Percentiles rank a stretch among this genome's conserved stretches.
Conservation (phyloP, 441 rosid species). For the Bocquillonia castaneifolia region DNA sequence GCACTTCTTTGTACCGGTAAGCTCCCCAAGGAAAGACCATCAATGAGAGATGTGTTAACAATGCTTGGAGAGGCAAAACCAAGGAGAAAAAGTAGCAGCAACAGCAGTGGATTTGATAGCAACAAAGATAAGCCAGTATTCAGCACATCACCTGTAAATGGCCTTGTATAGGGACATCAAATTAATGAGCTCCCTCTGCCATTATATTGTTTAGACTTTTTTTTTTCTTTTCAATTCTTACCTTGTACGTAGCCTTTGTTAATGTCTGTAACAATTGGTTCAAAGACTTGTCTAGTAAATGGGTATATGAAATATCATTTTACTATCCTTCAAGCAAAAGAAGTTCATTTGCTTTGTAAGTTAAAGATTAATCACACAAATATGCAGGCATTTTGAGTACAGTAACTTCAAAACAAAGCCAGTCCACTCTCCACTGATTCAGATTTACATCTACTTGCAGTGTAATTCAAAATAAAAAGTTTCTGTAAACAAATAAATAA, state of each 20-base stretch:
- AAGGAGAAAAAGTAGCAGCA: conserved; percentile 65
- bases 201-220: no score
- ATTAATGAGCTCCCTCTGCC: conserved; percentile 16
- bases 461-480: no score
- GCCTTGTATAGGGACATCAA: conserved; percentile 46
- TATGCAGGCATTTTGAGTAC: background rate
- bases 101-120: conserved; percentile 28
- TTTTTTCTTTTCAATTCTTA: conserved; percentile 24
- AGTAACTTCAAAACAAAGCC: background rate
- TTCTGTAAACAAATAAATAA: no score
- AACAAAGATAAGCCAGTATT: conserved; percentile 54
- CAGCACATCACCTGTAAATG: conserved; percentile 74
- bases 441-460: background rate
- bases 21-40: conserved; percentile 85
- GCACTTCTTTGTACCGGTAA: conserved; percentile 82
- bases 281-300: conserved; percentile 21
- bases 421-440: background rate
- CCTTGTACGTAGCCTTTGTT: conserved; percentile 44
- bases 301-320: conserved; percentile 14
- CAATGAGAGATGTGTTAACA: conserved; percentile 84
- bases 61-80: conserved; percentile 97
- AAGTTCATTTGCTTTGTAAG: background rate
- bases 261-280: conserved; percentile 30
- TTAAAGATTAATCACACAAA: background rate
- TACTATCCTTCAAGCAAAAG: conserved; percentile 14